phyloP scores from a whole-genome alignment of 495 filamentous ascomycete species.

The Eremomyces bilateralis region DNA sequence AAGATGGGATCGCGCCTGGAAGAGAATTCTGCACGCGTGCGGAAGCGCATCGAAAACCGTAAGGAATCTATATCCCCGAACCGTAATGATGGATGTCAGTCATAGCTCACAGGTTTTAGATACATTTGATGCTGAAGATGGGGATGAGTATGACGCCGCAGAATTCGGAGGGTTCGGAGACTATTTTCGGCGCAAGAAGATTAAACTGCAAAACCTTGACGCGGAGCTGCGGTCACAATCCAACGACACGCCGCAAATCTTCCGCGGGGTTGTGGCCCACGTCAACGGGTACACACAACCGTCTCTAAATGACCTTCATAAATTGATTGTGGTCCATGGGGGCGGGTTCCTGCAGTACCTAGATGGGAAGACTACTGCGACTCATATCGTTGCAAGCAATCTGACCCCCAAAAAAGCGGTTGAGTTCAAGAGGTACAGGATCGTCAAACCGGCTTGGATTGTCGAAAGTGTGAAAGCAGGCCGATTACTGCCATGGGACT shows the following conservation, averaged over 20 bases:
- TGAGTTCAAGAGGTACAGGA: conserved; percentile 66
- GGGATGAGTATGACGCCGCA: conserved; percentile 78
- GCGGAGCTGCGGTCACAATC: conserved; percentile 49
- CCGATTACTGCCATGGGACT: conserved; percentile 61
- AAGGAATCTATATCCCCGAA: too few species aligned
- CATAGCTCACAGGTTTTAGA: conserved; percentile 17
- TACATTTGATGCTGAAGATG: conserved; percentile 44
- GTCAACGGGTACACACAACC: conserved; percentile 91
- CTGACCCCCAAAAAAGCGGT: conserved; percentile 79
- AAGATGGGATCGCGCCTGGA: conserved; percentile 66
- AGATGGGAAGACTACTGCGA: conserved; percentile 80
- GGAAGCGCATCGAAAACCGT: conserved; percentile 65
- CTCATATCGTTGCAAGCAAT: conserved; percentile 81
- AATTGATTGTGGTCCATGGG: conserved; percentile 69
- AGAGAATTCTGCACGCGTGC: conserved; percentile 49
- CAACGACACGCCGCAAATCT: conserved; percentile 61
- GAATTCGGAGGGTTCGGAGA: conserved; percentile 73
- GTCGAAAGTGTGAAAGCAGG: conserved; percentile 70
- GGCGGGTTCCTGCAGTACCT: conserved; percentile 87
- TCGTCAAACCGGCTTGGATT: conserved; percentile 94
- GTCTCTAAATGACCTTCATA: conserved; percentile 66
- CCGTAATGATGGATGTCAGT: conserved; percentile 1
- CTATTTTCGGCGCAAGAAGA: conserved; percentile 84
- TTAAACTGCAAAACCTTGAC: conserved; percentile 88
- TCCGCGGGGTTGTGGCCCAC: conserved; percentile 71